These are phyloP conservation scores for Sideroxylon spinosum DNA, from an alignment of 179 eudicot species.

Conservation along the genomic window DNA sequence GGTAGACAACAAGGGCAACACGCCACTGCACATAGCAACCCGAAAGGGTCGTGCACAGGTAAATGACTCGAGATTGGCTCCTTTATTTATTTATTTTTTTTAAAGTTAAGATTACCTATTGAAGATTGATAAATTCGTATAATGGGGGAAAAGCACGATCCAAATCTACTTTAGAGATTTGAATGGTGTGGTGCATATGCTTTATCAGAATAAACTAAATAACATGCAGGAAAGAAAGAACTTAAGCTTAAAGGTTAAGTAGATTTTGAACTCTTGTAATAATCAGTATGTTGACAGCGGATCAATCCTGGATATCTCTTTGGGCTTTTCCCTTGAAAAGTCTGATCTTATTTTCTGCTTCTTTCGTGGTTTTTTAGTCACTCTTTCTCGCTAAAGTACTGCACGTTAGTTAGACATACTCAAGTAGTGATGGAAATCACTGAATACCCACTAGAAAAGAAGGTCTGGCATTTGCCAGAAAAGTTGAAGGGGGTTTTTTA, in stretches of 20 bases:
- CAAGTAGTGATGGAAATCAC: not conserved
- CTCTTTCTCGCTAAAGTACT: not conserved
- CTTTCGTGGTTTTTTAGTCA: not conserved
- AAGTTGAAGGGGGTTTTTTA: not conserved
- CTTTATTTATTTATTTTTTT: no score
- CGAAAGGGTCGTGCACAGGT: constrained; percentile 52
- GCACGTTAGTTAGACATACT: not conserved
- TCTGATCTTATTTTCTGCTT: not conserved
- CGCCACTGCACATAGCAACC: constrained; percentile 46
- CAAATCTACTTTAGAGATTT: not conserved
- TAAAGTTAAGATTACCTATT: not conserved
- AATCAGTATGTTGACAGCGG: not conserved
- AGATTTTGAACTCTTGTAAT: not conserved
- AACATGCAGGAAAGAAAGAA: not conserved
- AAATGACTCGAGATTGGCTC: not conserved
- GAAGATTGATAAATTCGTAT: not conserved
- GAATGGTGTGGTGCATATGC: not conserved
- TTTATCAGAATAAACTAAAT: no score
- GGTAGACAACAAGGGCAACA: constrained; percentile 43
- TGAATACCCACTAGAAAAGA: not conserved
- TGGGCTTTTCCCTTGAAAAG: not conserved
- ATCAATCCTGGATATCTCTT: not conserved
- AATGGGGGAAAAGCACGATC: not conserved
- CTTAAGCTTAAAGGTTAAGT: constrained; percentile 6
- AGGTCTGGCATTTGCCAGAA: not conserved